Percentiles rank a stretch among this genome's conserved stretches.
These are phyloP conservation scores for Sporisorium graminicola DNA, from an alignment of 1,284 basidiomycete species.

Conservation along the genomic window DNA sequence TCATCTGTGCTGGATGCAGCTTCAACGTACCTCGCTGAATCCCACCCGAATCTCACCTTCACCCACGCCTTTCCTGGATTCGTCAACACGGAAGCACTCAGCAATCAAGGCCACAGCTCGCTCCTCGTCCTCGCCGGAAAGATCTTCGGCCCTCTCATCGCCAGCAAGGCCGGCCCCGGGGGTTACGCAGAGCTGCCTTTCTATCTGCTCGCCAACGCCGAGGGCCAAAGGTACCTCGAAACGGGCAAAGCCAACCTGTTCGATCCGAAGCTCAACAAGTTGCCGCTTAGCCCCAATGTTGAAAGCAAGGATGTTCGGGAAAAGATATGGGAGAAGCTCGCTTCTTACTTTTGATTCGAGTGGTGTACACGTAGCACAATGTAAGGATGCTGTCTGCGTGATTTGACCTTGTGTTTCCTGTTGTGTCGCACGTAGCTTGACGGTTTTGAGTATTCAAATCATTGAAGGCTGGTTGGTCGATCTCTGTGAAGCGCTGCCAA, in stretches of 20 bases:
- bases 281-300: constrained; percentile 33
- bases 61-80: constrained; percentile 63
- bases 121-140: constrained; percentile 55
- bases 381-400: background rate
- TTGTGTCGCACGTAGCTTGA: too few relatives aligned
- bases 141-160: constrained; percentile 43
- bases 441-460: too few relatives aligned
- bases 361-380: background rate
- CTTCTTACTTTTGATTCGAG: constrained; percentile 29
- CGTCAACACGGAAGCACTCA: constrained; percentile 60
- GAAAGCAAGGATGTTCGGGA: constrained; percentile 13
- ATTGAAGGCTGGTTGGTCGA: too few relatives aligned
- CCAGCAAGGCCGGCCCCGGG: constrained; percentile 33
- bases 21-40: constrained; percentile 30
- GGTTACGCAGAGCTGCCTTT: constrained; percentile 60
- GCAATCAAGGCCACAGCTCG: constrained; percentile 64
- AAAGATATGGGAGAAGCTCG: constrained; percentile 33
- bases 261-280: constrained; percentile 33
- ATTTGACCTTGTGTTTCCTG: background rate
- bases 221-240: constrained; percentile 47
- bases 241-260: constrained; percentile 47
- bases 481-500: too few relatives aligned
- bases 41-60: constrained; percentile 53
- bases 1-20: constrained; percentile 55
- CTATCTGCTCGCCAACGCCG: constrained; percentile 47